Evolutionary conservation across 257 asterid species (phyloP), one percentile per base, ranked within the genome.

Genomic region (Ocimum tenuiflorum): DNA sequence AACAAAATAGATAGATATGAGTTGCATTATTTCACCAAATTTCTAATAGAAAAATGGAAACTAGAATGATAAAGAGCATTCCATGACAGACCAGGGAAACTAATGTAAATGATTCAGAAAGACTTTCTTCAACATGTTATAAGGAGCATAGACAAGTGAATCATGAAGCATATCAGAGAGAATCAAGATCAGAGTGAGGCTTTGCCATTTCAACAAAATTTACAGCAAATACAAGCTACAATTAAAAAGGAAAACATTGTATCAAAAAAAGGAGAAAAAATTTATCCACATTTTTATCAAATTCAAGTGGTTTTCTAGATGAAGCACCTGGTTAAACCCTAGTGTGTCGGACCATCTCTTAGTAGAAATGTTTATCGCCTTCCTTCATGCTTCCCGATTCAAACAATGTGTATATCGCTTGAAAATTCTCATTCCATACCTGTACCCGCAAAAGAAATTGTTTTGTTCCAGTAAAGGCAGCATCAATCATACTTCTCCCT

Each of bases 401-500:
- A 54, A 59, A 52, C 35, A 61, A 68, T 12, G 51, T 59, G 14
- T 45, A 62, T 33, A 45, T 41, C 45, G 14, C 61, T 68, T n/a
- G 56, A 48, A 17, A 43, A 8, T 17, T 35, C 67, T 18, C 14
- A 51, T 4, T 20, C 69, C 41, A 70, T 20, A 62, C 14, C 70
- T 33, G 47, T 29, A 38, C 60, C 67, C 61, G 24, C 55, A 23
- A 3, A 50, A 13, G 38, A 35, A 27, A 3, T 39, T 48, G 33
- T 19, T 14, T 4, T 5, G n/a, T n/a, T n/a, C n/a, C 7, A 23
- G 47, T 64, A 41, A 18, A 22, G 23, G 42, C 45, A 75, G 33
- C 54, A 27, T 66, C 59, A 90, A 74, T 91, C 98, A 72, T 91
- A 91, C 77, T 91, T 91, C 86, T 88, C 98, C 72, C 95, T 88